Percentiles rank a stretch among this genome's conserved stretches.
These are phyloP conservation scores for Boletus patriciae DNA, from an alignment of 768 basidiomycete genomes.

Conservation along the genomic window DNA sequence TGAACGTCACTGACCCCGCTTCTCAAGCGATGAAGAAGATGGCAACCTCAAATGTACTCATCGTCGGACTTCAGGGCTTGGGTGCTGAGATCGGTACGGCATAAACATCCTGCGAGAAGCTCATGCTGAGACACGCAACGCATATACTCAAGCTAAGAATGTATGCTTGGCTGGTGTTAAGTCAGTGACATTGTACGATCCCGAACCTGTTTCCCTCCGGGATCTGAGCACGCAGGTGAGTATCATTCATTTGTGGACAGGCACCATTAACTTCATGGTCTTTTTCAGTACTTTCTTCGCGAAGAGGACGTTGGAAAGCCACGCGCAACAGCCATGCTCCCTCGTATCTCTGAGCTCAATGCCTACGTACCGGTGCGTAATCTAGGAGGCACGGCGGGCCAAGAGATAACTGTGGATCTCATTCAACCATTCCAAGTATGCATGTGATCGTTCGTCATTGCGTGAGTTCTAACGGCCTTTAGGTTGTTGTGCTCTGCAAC, in stretches of 20 bases:
- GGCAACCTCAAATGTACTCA: conserved; percentile 92
- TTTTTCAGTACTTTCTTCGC: conserved; percentile 86
- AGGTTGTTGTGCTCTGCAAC: conserved; percentile 91
- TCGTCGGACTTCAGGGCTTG: conserved; percentile 88
- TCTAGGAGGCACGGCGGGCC: conserved; percentile 74
- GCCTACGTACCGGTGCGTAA: conserved; percentile 92
- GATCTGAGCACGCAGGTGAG: conserved; percentile 91
- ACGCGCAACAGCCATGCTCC: conserved; percentile 79
- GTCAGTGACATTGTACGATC: conserved; percentile 94
- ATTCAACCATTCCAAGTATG: conserved; percentile 87
- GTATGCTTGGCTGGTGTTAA: conserved; percentile 94
- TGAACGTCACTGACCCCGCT: conserved; percentile 18
- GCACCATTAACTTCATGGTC: conserved; percentile 7
- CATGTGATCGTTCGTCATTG: neutral
- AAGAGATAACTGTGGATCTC: conserved; percentile 76
- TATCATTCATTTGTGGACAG: conserved; percentile 14
- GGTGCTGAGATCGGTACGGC: conserved; percentile 90
- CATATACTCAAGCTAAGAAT: conserved; percentile 70
- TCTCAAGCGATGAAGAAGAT: conserved; percentile 96
- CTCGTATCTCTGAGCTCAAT: conserved; percentile 93
- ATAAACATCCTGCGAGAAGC: neutral
- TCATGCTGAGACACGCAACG: conserved; percentile 7
- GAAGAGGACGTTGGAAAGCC: conserved; percentile 84
- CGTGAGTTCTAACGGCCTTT: conserved; percentile 10
- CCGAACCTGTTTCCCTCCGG: conserved; percentile 80